A percentile compares a stretch with the other conserved stretches of the same genome.
phyloP scores from a whole-genome alignment of 192 early-diverging fungal genomes.

The Rhizophlyctis rosea region DNA sequence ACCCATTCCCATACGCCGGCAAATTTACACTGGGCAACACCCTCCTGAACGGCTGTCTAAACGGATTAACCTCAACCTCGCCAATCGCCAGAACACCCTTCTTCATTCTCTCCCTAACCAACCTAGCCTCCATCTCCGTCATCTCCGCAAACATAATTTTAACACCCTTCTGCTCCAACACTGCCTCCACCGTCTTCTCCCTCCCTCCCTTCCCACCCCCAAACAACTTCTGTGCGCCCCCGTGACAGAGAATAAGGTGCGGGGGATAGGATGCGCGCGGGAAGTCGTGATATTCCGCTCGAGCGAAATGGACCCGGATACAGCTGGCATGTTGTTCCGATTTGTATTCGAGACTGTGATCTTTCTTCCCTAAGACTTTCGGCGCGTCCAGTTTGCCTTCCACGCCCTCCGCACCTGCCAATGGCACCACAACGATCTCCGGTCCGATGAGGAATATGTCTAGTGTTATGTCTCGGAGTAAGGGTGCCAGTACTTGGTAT shows the following conservation, averaged over 20 bases:
- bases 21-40: background rate
- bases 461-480: conserved; percentile 4
- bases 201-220: conserved; percentile 73
- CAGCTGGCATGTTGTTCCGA: background rate
- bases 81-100: background rate
- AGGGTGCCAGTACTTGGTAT: background rate
- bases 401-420: background rate
- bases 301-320: conserved; percentile 10
- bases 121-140: conserved; percentile 6
- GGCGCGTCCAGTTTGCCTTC: background rate
- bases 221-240: background rate
- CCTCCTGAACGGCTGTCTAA: conserved; percentile 6
- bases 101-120: background rate
- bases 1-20: conserved; percentile 7
- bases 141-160: background rate
- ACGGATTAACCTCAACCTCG: conserved; percentile 5
- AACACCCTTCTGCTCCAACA: background rate
- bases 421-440: background rate
- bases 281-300: conserved; percentile 3
- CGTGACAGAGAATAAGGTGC: background rate
- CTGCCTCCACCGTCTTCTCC: conserved; percentile 34
- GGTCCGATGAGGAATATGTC: conserved; percentile 10
- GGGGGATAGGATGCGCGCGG: conserved; percentile 1
- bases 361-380: background rate
- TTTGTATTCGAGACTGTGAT: background rate